Conservation (phyloP, 2,329 filamentous ascomycete species). For the Penicillium corylophilum region DNA sequence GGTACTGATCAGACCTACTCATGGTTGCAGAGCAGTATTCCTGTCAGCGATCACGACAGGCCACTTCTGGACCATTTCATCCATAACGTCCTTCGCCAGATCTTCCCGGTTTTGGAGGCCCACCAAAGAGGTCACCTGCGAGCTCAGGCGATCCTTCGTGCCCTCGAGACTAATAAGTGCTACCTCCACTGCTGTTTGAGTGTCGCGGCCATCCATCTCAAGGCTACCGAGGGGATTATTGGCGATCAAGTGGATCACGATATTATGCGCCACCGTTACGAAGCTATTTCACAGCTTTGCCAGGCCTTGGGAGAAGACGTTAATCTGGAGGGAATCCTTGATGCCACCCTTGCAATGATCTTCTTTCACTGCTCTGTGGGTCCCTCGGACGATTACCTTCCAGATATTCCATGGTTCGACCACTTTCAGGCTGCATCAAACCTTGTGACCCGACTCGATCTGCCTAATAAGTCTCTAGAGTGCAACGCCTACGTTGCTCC, state of each 20-base stretch:
- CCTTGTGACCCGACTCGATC: conserved; percentile 79
- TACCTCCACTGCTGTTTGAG: conserved; percentile 96
- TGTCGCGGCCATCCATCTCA: conserved; percentile 88
- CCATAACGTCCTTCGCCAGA: conserved; percentile 77
- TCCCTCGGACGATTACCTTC: conserved; percentile 75
- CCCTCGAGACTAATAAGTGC: conserved; percentile 84
- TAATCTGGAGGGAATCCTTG: conserved; percentile 82
- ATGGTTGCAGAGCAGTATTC: too few species aligned
- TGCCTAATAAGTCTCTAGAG: too few species aligned
- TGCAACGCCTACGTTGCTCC: conserved; percentile 59
- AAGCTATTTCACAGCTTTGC: conserved; percentile 82
- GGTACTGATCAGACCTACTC: too few species aligned
- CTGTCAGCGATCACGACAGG: conserved; percentile 84
- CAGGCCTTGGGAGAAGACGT: conserved; percentile 76
- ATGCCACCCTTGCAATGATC: conserved; percentile 91
- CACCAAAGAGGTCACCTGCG: conserved; percentile 82
- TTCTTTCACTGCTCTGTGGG: conserved; percentile 95
- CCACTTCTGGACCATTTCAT: conserved; percentile 88
- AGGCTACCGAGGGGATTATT: conserved; percentile 67
- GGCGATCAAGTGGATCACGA: conserved; percentile 80
- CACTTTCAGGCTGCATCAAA: conserved; percentile 91
- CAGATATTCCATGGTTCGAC: conserved; percentile 94
- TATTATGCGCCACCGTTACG: conserved; percentile 89
- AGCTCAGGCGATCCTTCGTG: conserved; percentile 79
- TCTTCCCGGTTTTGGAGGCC: conserved; percentile 89